Conservation (phyloP, 192 early-diverging fungal genomes). For the Entomortierella lignicola region DNA sequence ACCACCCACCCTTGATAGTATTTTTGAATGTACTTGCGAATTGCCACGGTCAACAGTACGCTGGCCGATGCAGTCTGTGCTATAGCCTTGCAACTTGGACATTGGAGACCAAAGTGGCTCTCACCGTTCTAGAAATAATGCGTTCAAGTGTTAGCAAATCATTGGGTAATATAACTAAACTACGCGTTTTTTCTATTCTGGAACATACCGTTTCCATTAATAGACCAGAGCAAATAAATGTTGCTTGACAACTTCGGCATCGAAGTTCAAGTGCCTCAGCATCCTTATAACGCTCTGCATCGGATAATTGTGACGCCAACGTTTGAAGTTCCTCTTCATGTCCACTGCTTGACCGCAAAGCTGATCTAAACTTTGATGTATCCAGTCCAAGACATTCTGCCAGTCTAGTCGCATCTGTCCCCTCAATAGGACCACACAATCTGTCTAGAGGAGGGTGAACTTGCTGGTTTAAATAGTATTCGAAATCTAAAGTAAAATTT, state of each 20-base stretch:
- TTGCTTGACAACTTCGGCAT: constrained; percentile 71
- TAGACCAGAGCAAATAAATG: constrained; percentile 33
- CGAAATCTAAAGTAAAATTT: constrained; percentile 64
- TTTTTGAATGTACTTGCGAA: constrained; percentile 72
- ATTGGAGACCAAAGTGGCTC: constrained; percentile 31
- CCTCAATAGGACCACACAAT: constrained; percentile 87
- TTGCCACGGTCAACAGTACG: constrained; percentile 72
- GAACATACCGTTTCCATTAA: constrained; percentile 21
- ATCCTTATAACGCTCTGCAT: constrained; percentile 82
- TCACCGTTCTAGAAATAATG: constrained; percentile 13
- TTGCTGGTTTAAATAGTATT: constrained; percentile 96
- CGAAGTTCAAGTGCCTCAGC: constrained; percentile 70
- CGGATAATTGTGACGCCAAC: constrained; percentile 78
- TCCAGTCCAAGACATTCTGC: constrained; percentile 90
- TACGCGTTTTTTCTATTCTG: neutral
- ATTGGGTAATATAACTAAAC: too few relatives aligned
- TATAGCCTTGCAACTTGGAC: constrained; percentile 20
- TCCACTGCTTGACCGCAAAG: constrained; percentile 1
- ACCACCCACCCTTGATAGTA: constrained; percentile 81
- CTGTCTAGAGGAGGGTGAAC: constrained; percentile 89
- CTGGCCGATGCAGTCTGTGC: constrained; percentile 57
- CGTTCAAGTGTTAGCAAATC: too few relatives aligned
- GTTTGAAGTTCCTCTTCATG: constrained; percentile 71
- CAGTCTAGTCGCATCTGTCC: constrained; percentile 79
- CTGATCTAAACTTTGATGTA: constrained; percentile 66